A percentile compares a stretch with the other conserved stretches of the same genome.
These are phyloP conservation scores for Microglena sp. DNA, from an alignment of 139 green algal species.

Conservation along the genomic window DNA sequence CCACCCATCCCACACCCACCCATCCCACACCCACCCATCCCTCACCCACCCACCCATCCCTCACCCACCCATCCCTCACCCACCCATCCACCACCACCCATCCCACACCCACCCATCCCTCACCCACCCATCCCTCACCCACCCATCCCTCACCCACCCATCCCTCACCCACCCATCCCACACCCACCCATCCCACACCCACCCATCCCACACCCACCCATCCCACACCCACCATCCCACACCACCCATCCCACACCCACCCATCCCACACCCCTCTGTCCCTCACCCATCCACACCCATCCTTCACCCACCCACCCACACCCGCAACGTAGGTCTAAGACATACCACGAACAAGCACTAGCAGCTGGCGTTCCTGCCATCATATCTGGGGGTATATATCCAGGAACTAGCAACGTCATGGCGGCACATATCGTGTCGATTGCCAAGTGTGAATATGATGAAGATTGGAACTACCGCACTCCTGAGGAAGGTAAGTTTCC, in stretches of 20 bases:
- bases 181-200: not conserved
- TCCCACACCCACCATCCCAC: not conserved
- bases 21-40: not conserved
- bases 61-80: not conserved
- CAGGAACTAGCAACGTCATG: conserved; percentile 88
- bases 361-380: conserved; percentile 76
- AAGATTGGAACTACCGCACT: conserved; percentile 37
- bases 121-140: not conserved
- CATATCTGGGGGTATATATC: conserved; percentile 81
- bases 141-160: not conserved
- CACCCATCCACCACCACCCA: not conserved
- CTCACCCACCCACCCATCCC: not conserved
- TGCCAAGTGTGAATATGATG: conserved; percentile 47
- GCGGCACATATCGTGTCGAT: conserved; percentile 77
- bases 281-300: not conserved
- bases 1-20: too few relatives aligned
- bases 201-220: not conserved
- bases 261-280: too few relatives aligned
- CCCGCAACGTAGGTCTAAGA: not conserved
- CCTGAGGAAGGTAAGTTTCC: conserved; percentile 20
- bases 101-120: not conserved
- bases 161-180: not conserved
- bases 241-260: not conserved
- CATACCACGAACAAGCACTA: not conserved
- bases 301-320: not conserved